phyloP scores from a whole-genome alignment of 163 green algal species.

The Chlamydomonas reinhardtii region DNA sequence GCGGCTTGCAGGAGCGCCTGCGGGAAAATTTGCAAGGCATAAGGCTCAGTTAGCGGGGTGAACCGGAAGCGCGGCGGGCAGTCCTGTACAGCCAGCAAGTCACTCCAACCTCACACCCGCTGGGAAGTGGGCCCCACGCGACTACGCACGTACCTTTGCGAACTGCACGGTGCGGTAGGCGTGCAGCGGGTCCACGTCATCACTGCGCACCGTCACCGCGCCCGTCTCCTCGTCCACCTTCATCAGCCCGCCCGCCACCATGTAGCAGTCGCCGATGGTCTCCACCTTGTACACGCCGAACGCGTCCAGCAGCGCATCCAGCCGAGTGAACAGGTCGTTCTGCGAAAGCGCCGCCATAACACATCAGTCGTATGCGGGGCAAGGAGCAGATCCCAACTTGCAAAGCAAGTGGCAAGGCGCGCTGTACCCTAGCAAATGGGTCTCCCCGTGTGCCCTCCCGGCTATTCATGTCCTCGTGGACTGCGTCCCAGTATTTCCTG shows the following conservation, averaged over 20 bases:
- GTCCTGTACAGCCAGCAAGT: not conserved
- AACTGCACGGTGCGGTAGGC: slow-evolving; percentile 31
- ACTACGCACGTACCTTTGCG: slow-evolving; percentile 2
- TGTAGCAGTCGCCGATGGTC: slow-evolving; percentile 51
- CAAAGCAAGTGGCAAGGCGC: too few relatives aligned
- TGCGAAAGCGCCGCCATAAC: too few relatives aligned
- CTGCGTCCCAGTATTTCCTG: too few relatives aligned
- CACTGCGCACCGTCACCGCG: slow-evolving; percentile 21
- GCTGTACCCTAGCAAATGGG: too few relatives aligned
- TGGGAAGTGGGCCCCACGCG: not conserved
- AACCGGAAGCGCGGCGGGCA: not conserved
- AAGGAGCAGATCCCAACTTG: too few relatives aligned
- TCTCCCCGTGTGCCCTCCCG: too few relatives aligned
- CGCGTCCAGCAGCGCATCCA: slow-evolving; percentile 51
- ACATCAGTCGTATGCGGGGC: too few relatives aligned
- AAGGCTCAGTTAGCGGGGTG: not conserved
- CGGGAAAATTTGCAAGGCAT: too few relatives aligned
- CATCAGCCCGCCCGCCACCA: slow-evolving; percentile 37
- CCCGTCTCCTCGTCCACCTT: slow-evolving; percentile 42
- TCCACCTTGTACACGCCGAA: slow-evolving; percentile 58
- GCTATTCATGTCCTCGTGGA: too few relatives aligned
- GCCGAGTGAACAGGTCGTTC: slow-evolving; percentile 50
- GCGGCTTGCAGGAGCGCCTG: slow-evolving; percentile 36
- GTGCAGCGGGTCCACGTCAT: slow-evolving; percentile 31
- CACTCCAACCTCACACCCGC: not conserved